Base-by-base conservation (phyloP, 495 filamentous ascomycete genomes). In the Lentithecium fluviatile region DNA sequence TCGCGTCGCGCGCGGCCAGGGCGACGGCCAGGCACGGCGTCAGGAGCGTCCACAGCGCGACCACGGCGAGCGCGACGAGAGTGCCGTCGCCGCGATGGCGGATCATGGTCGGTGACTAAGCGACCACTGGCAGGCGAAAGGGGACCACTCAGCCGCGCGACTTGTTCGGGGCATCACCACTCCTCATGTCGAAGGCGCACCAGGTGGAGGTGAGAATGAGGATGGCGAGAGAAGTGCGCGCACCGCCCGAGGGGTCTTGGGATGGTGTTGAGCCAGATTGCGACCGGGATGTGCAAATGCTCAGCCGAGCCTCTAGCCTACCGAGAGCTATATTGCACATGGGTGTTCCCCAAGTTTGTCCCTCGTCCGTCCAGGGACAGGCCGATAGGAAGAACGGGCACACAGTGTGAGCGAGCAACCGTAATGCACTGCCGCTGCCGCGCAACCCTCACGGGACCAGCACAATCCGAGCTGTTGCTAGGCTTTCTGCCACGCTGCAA, bases 201-300 rank as follows among this genome's bases (percentile, higher is more conserved):
- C 19, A 29, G 15, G 46, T 19, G 55, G 19, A 23, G 47, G 37
- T 4, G 4, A 46, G 21, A 3, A 47, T 15, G 24, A 37, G 36
- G 32, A 42, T 48, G 20, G 34, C 6, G 48, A 45, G 20, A 17
- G 20, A 48, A 52, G 43, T 4, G 51, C 17, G 48, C n/a, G 23
- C 34, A 52, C 12, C 38, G 10, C 12, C 50, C 24, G 42, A 10
- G 45, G 47, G 52, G 42, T 34, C 50, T 15, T 15, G 40, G 20
- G 20, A 36, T 60, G 62, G 56, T 59, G 64, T 58, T 53, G 58
- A 53, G 60, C 19, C 20, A 58, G 60, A 54, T 52, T 52, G 54
- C 61, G 55, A 40, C 21, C 29, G 36, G 36, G 40, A 15, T 43
- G 23, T 10, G 24, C 48, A 20, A 40, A 19, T 24, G 25, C 36